Base-by-base conservation (phyloP, 2,329 filamentous ascomycete genomes). In the Monilinia aucupariae region DNA sequence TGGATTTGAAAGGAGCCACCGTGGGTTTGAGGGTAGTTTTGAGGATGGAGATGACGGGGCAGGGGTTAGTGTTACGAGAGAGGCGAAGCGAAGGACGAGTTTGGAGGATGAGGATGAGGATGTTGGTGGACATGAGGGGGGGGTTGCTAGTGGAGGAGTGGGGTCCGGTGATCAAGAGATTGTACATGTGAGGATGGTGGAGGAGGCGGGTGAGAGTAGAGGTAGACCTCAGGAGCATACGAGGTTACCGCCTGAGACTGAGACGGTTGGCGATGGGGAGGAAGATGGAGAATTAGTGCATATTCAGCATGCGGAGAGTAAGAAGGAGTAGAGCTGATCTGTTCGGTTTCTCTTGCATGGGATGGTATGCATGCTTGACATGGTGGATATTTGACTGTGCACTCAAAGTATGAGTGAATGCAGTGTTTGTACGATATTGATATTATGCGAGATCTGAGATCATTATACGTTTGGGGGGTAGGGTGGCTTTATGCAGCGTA, bases 51-150 rank as follows among this genome's bases (percentile, higher is more conserved):
- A 54, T 41, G 62, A 53, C 59, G 59, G 54, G 17, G 54, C 51
- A 20, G 61, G 58, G 9, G 52, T 71, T 49, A 71, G 68, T 64
- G 64, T 61, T 15, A 74, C 72, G 45, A 74, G 70, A 1, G 72
- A 74, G 65, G 73, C 72, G 52, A 72, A 70, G 65, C 63, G 72
- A 62, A 69, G 72, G 52, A 74, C 71, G 34, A 74, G 71, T 64
- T 62, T 74, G 4, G 73, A 74, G 62, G 73, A 74, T 67, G 72
- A 74, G 56, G 59, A 62, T 30, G 72, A 74, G 47, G 71, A 71
- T 45, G 69, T 71, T 30, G 70, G 71, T 49, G 69, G 67, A 63
- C 69, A 69, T 32, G 68, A 70, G 41, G 68, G 71, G 64, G 68
- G 71, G 63, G 67, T 72, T 41, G 37, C 37, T 39, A 39, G 37